Evolutionary conservation across 768 basidiomycete genomes (phyloP).

Genomic region (Lactifluus piperatus): DNA sequence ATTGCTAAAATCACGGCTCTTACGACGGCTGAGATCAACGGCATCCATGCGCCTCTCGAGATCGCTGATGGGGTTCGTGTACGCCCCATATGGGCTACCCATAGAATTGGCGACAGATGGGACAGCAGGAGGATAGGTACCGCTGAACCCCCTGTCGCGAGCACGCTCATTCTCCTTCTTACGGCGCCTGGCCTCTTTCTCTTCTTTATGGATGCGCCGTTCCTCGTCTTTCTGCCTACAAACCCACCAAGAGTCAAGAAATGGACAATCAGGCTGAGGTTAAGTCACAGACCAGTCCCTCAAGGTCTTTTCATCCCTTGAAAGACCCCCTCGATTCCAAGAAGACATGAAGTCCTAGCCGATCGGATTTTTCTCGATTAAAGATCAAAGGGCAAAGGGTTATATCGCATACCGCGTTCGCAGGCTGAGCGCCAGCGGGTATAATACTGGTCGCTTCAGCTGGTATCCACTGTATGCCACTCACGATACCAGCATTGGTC

Average conservation of each 20-base stretch:
- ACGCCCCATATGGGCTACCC: conserved; percentile 20
- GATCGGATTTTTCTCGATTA: conserved; percentile 1
- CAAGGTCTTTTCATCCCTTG: conserved; percentile 19
- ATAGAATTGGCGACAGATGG: not conserved
- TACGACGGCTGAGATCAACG: conserved; percentile 11
- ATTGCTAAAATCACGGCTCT: conserved; percentile 12
- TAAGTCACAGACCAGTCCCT: conserved; percentile 17
- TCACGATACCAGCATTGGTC: conserved; percentile 56
- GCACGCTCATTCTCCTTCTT: conserved; percentile 43
- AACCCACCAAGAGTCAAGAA: not conserved
- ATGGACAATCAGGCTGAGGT: not conserved
- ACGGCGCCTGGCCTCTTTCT: conserved; percentile 32
- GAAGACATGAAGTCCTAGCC: conserved; percentile 50
- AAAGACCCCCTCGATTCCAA: conserved; percentile 37
- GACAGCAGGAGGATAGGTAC: conserved; percentile 26
- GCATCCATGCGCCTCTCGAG: conserved; percentile 33
- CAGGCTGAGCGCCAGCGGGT: conserved; percentile 53
- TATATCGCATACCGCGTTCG: conserved; percentile 37
- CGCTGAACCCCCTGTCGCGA: conserved; percentile 42
- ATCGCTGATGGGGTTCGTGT: conserved; percentile 24
- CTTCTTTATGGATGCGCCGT: conserved; percentile 46
- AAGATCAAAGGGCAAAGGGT: conserved; percentile 4
- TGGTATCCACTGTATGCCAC: conserved; percentile 58
- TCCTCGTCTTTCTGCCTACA: conserved; percentile 37
- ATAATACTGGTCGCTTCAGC: conserved; percentile 57